Evolutionary conservation across 1,139 yeast species (phyloP).

Genomic region (Meyerozyma sp.): DNA sequence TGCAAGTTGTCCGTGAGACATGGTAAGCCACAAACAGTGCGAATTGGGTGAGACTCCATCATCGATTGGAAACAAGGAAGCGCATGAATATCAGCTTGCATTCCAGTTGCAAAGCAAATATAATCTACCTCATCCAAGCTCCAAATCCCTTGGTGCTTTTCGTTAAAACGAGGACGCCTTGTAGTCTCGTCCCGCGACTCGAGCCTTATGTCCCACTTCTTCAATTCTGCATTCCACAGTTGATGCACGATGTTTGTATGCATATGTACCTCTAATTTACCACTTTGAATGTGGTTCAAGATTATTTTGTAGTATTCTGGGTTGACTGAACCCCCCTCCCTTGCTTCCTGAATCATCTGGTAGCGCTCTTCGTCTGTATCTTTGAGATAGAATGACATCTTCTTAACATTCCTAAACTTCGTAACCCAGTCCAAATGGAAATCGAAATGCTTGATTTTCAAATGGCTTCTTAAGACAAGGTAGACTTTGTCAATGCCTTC

Average conservation of each 20-base stretch:
- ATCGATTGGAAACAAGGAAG: conserved; percentile 26
- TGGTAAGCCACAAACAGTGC: conserved; percentile 33
- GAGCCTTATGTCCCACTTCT: conserved; percentile 17
- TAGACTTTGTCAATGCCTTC: conserved; percentile 27
- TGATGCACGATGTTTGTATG: conserved; percentile 18
- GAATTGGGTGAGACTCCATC: conserved; percentile 21
- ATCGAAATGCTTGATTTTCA: conserved; percentile 46
- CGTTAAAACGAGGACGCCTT: conserved; percentile 5
- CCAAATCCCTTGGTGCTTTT: conserved; percentile 2
- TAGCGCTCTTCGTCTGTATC: conserved; percentile 39
- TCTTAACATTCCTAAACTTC: conserved; percentile 39
- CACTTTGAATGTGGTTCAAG: conserved; percentile 23
- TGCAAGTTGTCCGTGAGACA: conserved; percentile 42
- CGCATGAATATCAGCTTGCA: conserved; percentile 24
- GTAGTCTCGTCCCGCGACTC: conserved; percentile 10
- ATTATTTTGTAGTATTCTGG: conserved; percentile 38
- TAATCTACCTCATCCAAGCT: conserved; percentile 22
- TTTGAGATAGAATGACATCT: conserved; percentile 30
- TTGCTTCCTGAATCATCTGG: conserved; percentile 37
- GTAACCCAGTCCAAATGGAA: conserved; percentile 52
- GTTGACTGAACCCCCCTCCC: conserved; percentile 47
- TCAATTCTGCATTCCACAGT: conserved; percentile 15
- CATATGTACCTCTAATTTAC: conserved; percentile 20
- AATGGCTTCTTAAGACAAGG: conserved; percentile 32
- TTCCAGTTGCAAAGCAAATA: conserved; percentile 42